phyloP scores from a whole-genome alignment of 345 rosid species.

The Corchorus capsularis region DNA sequence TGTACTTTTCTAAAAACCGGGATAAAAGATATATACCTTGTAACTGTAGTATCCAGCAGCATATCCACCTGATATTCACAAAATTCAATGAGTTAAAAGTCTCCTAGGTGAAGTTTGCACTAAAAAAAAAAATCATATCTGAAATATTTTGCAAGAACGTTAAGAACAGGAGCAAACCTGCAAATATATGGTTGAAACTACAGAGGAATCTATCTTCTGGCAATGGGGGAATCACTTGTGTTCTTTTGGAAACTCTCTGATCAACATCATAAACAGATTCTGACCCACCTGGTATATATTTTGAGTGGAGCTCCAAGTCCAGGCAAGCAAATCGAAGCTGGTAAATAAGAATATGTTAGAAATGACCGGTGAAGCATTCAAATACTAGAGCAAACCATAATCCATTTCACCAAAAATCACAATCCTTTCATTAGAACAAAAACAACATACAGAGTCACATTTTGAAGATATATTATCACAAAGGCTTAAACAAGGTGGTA shows the following conservation, averaged over 20 bases:
- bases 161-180: slow-evolving; percentile 45
- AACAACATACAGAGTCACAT: not conserved
- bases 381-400: not conserved
- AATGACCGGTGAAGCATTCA: not conserved
- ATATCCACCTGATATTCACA: slow-evolving; percentile 64
- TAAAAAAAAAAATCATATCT: not conserved
- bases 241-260: slow-evolving; percentile 58
- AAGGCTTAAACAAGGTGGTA: not conserved
- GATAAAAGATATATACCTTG: slow-evolving; percentile 53
- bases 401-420: not conserved
- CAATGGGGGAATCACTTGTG: slow-evolving; percentile 79
- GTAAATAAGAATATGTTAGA: not conserved
- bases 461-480: not conserved
- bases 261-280: slow-evolving; percentile 81
- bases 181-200: slow-evolving; percentile 82
- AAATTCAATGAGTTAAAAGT: slow-evolving; percentile 11
- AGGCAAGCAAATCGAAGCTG: slow-evolving; percentile 73
- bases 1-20: not conserved
- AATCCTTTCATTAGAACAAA: slow-evolving; percentile 2
- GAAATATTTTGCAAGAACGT: not conserved
- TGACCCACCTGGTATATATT: slow-evolving; percentile 66
- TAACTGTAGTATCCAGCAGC: slow-evolving; percentile 98
- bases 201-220: slow-evolving; percentile 86
- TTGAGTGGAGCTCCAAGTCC: slow-evolving; percentile 81
- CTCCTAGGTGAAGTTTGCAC: not conserved